Evolutionary conservation across 208 protist species (phyloP), one percentile per base, ranked within the genome.

Genomic region (Kentomonas sorsogonicus): DNA sequence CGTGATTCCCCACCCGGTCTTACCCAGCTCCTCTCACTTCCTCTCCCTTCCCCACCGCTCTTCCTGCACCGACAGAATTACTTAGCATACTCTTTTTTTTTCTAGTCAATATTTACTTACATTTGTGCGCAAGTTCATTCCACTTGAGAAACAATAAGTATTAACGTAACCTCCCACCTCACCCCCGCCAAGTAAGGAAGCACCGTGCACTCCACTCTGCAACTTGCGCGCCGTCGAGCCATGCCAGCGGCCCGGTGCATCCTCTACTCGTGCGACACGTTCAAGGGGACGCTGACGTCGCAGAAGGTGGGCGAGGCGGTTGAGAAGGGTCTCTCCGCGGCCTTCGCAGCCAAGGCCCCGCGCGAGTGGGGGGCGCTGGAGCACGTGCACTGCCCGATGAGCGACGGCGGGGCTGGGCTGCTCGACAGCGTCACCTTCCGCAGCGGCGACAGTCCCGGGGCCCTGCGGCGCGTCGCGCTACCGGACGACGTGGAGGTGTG

Each of bases 281-380:
- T 93, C 62, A 93, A 93, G 51, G 86, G 83, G 23, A 91, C 80
- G 2, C 57, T 86, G 20, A 57, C 77, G 1, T 75, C 83, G 2
- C 77, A 66, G 60, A 53, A 61, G 48, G 86, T 79, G 0, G 74
- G 80, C 7, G 69, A 80, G 57, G 82, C 80, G 1, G 73, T 74
- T 26, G 76, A 89, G 58, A 47, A 41, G 0, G 82, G 74, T 1
- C 63, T 81, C 45, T 66, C 68, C 13, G 50, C 20, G 38, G 50
- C 30, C 55, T 38, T n/a, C 2, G 30, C 27, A 10, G 30, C 10
- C 9, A 34, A 53, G 25, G 36, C 31, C 18, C 47, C n/a, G 11
- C 22, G 36, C 25, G 40, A 29, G 3, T 2, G 26, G 3, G 52
- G 1, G 13, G 25, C 33, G 22, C 51, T 60, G 18, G 60, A 11